Evolutionary conservation across 2,329 filamentous ascomycete species (phyloP).

Genomic region (Exophiala mesophila): DNA sequence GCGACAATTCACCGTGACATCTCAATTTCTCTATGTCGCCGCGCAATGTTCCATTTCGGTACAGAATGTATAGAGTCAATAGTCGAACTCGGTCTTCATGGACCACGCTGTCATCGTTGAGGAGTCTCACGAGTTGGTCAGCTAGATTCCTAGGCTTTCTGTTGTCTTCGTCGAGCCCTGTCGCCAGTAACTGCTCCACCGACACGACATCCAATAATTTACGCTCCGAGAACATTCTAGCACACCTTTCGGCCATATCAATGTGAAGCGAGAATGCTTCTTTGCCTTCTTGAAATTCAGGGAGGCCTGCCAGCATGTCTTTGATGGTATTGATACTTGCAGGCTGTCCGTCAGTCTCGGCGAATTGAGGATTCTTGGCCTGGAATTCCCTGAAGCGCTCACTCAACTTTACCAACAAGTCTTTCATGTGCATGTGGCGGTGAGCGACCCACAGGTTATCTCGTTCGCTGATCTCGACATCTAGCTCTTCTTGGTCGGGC

Average conservation of each 20-base stretch:
- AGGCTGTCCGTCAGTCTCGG: conserved; percentile 63
- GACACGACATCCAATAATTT: conserved; percentile 84
- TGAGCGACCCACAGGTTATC: conserved; percentile 96
- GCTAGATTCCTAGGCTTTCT: conserved; percentile 85
- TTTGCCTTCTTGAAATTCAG: conserved; percentile 93
- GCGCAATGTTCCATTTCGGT: conserved; percentile 74
- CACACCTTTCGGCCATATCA: conserved; percentile 95
- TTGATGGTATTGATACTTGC: conserved; percentile 86
- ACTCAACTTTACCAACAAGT: conserved; percentile 90
- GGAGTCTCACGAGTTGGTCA: conserved; percentile 76
- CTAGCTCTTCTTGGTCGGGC: conserved; percentile 69
- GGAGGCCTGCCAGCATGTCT: conserved; percentile 92
- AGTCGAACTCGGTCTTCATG: conserved; percentile 75
- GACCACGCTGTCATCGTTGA: conserved; percentile 75
- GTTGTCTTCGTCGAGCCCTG: conserved; percentile 87
- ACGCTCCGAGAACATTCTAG: conserved; percentile 81
- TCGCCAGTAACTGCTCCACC: conserved; percentile 84
- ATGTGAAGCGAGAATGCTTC: conserved; percentile 91
- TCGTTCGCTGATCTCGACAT: conserved; percentile 84
- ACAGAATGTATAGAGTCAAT: conserved; percentile 79
- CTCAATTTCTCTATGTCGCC: conserved; percentile 82
- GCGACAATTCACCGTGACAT: conserved; percentile 72
- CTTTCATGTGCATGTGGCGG: conserved; percentile 94
- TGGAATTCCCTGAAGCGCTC: conserved; percentile 90
- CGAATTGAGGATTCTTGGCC: conserved; percentile 86